Evolutionary conservation across 1,284 basidiomycete species (phyloP).

Genomic region (Ceratobasidium sp.): DNA sequence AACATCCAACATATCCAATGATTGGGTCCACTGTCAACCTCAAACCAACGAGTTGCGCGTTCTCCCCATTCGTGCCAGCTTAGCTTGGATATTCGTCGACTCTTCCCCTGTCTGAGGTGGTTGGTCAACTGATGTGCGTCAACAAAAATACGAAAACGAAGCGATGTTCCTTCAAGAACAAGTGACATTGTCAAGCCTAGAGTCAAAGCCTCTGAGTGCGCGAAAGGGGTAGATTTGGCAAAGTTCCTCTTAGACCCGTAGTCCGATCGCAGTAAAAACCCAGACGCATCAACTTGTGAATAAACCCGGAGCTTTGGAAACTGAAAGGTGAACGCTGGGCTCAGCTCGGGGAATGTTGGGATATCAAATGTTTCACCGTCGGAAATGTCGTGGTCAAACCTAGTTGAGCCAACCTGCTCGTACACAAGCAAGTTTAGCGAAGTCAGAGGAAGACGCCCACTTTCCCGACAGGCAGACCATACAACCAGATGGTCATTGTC

Average conservation of each 20-base stretch:
- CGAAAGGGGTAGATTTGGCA: background rate
- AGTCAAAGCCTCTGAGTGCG: background rate
- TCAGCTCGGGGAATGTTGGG: background rate
- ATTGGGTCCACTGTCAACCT: background rate
- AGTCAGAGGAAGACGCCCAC: too few species aligned
- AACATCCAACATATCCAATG: constrained; percentile 28
- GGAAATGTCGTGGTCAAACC: background rate
- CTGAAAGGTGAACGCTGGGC: too few species aligned
- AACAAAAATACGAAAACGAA: constrained; percentile 2
- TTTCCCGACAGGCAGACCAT: background rate
- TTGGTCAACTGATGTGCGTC: background rate
- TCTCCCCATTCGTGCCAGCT: constrained; percentile 16
- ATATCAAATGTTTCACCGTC: background rate
- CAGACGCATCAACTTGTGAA: background rate
- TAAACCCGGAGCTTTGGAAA: background rate
- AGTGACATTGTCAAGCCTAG: background rate
- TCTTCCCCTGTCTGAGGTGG: background rate
- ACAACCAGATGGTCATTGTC: background rate
- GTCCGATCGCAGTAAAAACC: background rate
- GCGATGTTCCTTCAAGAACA: background rate
- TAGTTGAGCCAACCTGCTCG: too few species aligned
- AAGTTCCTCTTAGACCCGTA: background rate
- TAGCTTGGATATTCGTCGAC: background rate
- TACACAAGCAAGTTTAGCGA: background rate
- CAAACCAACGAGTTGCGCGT: constrained; percentile 10